Conservation (phyloP, 2,329 filamentous ascomycete species). For the Diplodia mutila region DNA sequence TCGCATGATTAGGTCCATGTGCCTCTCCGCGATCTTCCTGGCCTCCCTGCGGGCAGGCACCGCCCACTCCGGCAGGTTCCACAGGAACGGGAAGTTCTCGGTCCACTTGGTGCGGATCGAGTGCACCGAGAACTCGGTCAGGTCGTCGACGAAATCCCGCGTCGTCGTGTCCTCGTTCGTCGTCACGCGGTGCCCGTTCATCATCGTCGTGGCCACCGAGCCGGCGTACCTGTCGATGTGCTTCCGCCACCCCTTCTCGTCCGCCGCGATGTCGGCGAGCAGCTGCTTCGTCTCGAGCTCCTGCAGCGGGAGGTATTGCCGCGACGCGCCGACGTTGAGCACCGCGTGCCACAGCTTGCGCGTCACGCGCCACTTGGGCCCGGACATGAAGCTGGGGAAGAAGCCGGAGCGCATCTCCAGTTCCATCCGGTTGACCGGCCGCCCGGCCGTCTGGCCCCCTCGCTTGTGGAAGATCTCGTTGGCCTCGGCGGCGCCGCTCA, state of each 20-base stretch:
- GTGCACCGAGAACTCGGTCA: not conserved
- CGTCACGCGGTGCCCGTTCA: constrained; percentile 4
- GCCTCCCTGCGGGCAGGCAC: constrained; percentile 47
- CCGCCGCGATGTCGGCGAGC: not conserved
- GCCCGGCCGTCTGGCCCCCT: constrained; percentile 1
- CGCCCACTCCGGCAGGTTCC: constrained; percentile 39
- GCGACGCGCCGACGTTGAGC: constrained; percentile 19
- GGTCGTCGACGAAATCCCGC: not conserved
- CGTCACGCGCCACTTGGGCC: constrained; percentile 14
- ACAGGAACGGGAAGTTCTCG: constrained; percentile 52
- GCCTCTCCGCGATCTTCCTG: constrained; percentile 32
- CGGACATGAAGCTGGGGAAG: not conserved
- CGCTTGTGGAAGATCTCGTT: constrained; percentile 13
- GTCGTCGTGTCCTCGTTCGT: not conserved
- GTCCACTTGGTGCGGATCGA: constrained; percentile 30
- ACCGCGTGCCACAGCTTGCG: constrained; percentile 25
- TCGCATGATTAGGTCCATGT: constrained; percentile 42
- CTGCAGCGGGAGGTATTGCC: constrained; percentile 25
- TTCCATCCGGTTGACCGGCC: constrained; percentile 1
- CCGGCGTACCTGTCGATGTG: constrained; percentile 2
- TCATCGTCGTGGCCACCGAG: constrained; percentile 17
- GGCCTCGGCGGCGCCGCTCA: constrained; percentile 1
- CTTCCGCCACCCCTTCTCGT: not conserved
- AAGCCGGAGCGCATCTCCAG: constrained; percentile 1
- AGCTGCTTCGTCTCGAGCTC: constrained; percentile 23